Base-by-base conservation (phyloP, 2,329 filamentous ascomycete genomes). In the Neofusicoccum umdonicola region DNA sequence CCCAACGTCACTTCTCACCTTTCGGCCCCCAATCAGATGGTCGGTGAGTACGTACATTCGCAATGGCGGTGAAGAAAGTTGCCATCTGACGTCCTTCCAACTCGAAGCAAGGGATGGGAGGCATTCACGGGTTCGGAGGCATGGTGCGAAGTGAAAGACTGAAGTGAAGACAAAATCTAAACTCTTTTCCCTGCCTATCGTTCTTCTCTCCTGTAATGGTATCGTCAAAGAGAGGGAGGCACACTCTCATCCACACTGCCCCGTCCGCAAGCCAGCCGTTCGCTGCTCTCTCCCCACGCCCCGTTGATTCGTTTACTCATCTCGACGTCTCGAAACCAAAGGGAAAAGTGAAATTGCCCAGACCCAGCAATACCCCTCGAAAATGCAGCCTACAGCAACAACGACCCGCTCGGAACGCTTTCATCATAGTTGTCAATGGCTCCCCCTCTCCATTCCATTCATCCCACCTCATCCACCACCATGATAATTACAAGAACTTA, bases 371-470 rank as follows among this genome's bases (percentile, higher is more conserved):
- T 34, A 3, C 15, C 17, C 22, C 12, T 31, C 47, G 31, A 22
- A 50, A 50, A 50, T 50, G 47, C 47, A 50, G 47, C 47, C 19
- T 44, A 15, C 13, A 50, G 34, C 12, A 54, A 65, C 17, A 60
- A 63, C 62, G 35, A 62, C 47, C 58, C 65, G 50, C 66, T 65
- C 63, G 60, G 66, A 51, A 58, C 62, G 54, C 44, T 69, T 66
- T 66, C 70, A 72, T 74, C 67, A 67, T 68, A 67, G 67, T 67
- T 48, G 65, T 66, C 66, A 62, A 67, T 65, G 57, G 39, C 31
- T 64, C 66, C 44, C 64, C 39, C 22, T 19, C 54, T 51, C 37
- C 13, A 41, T 39, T 17, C 15, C 27, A 15, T 34, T 22, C 47
- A n/a, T 50, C 47, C 13, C 37, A 22, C 11, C 9, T 11, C 11